phyloP scores from a whole-genome alignment of 1,284 basidiomycete species.

The Malassezia furfur region DNA sequence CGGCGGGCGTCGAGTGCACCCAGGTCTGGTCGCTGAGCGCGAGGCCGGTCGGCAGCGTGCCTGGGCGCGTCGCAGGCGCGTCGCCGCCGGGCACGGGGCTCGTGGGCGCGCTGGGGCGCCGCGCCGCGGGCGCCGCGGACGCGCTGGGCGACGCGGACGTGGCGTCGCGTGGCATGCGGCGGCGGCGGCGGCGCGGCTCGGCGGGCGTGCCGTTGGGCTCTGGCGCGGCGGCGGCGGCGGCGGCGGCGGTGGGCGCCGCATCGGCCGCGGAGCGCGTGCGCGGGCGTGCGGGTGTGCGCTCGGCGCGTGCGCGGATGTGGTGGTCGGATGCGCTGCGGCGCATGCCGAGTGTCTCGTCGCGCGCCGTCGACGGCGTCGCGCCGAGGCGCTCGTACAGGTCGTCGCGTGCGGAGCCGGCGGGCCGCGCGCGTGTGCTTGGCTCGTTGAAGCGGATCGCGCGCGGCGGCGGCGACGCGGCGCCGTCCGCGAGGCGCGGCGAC shows the following conservation, averaged over 20 bases:
- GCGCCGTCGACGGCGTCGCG: no score
- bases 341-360: neutral
- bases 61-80: neutral
- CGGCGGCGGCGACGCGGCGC: neutral
- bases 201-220: no score
- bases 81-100: no score
- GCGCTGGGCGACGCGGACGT: no score
- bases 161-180: neutral
- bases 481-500: neutral
- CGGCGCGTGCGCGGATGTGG: neutral
- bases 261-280: neutral
- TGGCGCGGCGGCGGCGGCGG: neutral
- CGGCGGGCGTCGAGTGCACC: constrained; percentile 4
- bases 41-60: neutral
- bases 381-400: neutral
- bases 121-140: no score
- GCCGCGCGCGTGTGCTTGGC: neutral
- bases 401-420: neutral
- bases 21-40: constrained; percentile 1
- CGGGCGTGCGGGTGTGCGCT: neutral
- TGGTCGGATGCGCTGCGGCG: neutral
- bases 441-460: constrained; percentile 1
- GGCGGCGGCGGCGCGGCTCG: neutral
- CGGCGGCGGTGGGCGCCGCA: neutral
- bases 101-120: no score